Conservation (phyloP, 2,329 filamentous ascomycete genomes). For the Cucurbitaria berberidis region DNA sequence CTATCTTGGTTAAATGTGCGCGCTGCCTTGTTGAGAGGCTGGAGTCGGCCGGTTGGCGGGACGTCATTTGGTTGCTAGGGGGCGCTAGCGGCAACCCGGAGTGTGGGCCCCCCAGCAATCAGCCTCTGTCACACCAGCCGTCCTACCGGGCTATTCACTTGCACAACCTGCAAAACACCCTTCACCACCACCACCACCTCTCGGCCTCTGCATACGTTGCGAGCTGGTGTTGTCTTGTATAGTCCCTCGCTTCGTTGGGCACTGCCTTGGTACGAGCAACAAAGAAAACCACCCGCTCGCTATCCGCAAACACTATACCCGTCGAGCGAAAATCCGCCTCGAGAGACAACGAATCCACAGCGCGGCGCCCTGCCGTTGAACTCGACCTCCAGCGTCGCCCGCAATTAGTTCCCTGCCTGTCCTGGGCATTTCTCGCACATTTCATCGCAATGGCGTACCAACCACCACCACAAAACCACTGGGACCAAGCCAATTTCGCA, state of each 20-base stretch:
- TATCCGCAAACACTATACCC: slow-evolving; percentile 4
- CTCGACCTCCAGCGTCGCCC: slow-evolving; percentile 7
- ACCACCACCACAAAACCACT: slow-evolving; percentile 26
- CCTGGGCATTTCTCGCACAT: slow-evolving; percentile 5
- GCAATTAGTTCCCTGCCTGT: slow-evolving; percentile 8
- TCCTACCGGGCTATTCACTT: slow-evolving; percentile 9
- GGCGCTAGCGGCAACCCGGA: slow-evolving; percentile 5
- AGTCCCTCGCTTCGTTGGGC: neutral
- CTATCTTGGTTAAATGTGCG: slow-evolving; percentile 2
- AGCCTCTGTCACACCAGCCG: slow-evolving; percentile 22
- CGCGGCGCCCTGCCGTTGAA: slow-evolving; percentile 17
- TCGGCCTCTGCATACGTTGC: slow-evolving; percentile 4
- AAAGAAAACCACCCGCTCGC: slow-evolving; percentile 5
- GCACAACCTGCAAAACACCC: slow-evolving; percentile 2
- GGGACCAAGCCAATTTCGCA: slow-evolving; percentile 23
- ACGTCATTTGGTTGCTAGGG: slow-evolving; percentile 14
- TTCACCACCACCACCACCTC: neutral
- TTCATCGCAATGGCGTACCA: slow-evolving; percentile 29
- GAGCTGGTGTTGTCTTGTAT: neutral
- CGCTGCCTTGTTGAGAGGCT: slow-evolving; percentile 7
- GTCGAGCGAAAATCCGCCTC: slow-evolving; percentile 11
- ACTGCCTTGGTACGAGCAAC: slow-evolving; percentile 1
- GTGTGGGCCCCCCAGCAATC: slow-evolving; percentile 12
- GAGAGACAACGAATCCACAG: slow-evolving; percentile 12
- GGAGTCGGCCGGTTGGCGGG: slow-evolving; percentile 11